Conservation (phyloP, 208 protist species). For the Herpetomonas samuelpessoai region DNA sequence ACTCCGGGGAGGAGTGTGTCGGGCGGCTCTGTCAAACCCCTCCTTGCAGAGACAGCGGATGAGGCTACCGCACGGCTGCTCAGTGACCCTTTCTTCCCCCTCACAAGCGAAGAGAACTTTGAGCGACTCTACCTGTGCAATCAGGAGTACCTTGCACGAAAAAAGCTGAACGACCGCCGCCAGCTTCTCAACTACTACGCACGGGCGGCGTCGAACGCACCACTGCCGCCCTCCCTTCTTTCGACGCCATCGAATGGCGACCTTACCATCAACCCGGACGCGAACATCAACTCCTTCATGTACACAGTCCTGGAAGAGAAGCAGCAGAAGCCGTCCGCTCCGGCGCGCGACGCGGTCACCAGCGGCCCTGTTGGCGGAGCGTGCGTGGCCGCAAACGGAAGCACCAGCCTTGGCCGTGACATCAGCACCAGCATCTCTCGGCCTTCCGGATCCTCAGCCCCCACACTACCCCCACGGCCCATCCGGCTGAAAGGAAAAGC, state of each 20-base stretch:
- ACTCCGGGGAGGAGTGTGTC: no score
- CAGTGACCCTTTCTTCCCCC: constrained; percentile 48
- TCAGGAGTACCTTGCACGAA: constrained; percentile 47
- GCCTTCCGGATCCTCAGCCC: no score
- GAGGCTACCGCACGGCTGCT: constrained; percentile 17
- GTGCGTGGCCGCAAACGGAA: no score
- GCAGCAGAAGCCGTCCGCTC: neutral
- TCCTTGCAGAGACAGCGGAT: neutral
- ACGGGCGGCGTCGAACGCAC: neutral
- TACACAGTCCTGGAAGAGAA: no score
- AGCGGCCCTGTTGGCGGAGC: no score
- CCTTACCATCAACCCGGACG: no score
- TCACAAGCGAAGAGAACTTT: constrained; percentile 77
- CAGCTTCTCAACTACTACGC: constrained; percentile 1
- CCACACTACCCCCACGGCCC: no score
- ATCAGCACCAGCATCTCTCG: neutral
- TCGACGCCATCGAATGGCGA: neutral
- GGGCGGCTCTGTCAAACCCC: no score
- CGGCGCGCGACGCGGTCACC: no score
- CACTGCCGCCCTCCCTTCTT: neutral
- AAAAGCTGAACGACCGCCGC: constrained; percentile 2
- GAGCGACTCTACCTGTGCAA: constrained; percentile 57
- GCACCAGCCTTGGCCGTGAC: neutral
- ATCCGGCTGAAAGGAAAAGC: neutral
- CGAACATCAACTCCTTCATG: no score